Evolutionary conservation across 495 filamentous ascomycete species (phyloP).

Genomic region (Hypoxylon fuscum): DNA sequence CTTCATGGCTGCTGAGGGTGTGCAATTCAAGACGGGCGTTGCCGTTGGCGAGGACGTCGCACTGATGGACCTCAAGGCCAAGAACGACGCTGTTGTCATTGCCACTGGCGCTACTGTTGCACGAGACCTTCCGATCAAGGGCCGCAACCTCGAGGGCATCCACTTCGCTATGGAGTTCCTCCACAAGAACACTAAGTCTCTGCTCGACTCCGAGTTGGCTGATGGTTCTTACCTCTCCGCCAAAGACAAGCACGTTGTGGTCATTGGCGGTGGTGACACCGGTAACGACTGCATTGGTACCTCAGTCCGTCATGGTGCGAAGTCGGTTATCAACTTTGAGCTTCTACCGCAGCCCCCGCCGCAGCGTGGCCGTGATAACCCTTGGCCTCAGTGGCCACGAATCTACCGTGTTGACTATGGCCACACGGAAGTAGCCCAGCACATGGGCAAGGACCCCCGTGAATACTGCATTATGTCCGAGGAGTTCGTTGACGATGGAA

Average conservation of each 20-base stretch:
- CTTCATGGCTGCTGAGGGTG: slow-evolving; percentile 93
- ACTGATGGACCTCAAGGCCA: slow-evolving; percentile 76
- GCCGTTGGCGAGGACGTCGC: slow-evolving; percentile 83
- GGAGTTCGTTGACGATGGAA: slow-evolving; percentile 94
- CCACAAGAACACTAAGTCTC: slow-evolving; percentile 97
- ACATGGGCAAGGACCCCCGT: slow-evolving; percentile 96
- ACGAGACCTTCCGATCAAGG: slow-evolving; percentile 92
- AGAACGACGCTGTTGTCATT: slow-evolving; percentile 89
- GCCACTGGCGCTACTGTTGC: slow-evolving; percentile 98
- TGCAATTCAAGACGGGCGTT: slow-evolving; percentile 81
- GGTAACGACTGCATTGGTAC: slow-evolving; percentile 99
- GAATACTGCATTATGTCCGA: slow-evolving; percentile 99
- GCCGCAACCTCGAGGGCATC: slow-evolving; percentile 90
- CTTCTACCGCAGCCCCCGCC: slow-evolving; percentile 93
- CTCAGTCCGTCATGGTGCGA: slow-evolving; percentile 95
- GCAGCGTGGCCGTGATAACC: slow-evolving; percentile 95
- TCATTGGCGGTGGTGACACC: slow-evolving; percentile 98
- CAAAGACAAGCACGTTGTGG: slow-evolving; percentile 95
- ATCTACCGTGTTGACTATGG: slow-evolving; percentile 99
- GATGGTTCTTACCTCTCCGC: slow-evolving; percentile 95
- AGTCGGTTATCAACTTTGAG: slow-evolving; percentile 97
- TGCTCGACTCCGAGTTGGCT: slow-evolving; percentile 89
- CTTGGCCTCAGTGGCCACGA: slow-evolving; percentile 99
- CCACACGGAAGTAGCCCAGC: slow-evolving; percentile 95
- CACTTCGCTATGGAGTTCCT: slow-evolving; percentile 99